phyloP scores from a whole-genome alignment of 2,329 filamentous ascomycete genomes.

The Leptographium procerum region DNA sequence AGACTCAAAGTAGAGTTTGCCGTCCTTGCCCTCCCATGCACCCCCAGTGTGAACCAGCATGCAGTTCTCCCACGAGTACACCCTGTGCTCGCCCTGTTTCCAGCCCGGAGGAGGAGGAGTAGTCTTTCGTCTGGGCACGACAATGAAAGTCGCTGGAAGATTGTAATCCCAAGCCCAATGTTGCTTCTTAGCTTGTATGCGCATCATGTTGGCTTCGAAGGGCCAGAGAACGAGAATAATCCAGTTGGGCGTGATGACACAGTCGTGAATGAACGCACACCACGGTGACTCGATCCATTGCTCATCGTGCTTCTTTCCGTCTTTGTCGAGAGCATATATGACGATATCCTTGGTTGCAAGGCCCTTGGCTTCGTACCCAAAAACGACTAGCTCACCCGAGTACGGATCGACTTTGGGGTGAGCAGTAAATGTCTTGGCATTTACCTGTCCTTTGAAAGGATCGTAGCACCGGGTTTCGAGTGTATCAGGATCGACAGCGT shows the following conservation, averaged over 20 bases:
- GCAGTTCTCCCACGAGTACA: conserved; percentile 15
- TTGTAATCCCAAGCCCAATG: conserved; percentile 24
- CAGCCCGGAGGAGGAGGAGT: conserved; percentile 13
- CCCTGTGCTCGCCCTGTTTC: conserved; percentile 14
- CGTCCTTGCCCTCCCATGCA: conserved; percentile 26
- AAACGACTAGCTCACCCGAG: conserved; percentile 29
- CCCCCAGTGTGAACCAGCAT: conserved; percentile 31
- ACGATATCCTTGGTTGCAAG: conserved; percentile 24
- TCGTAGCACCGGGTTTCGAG: conserved; percentile 36
- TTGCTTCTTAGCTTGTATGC: conserved; percentile 24
- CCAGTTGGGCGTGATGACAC: conserved; percentile 26
- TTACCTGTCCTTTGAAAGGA: conserved; percentile 38
- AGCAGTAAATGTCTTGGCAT: conserved; percentile 34
- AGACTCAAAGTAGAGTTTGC: conserved; percentile 25
- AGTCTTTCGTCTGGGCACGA: conserved; percentile 9
- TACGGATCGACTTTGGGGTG: conserved; percentile 40
- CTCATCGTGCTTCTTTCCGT: conserved; percentile 18
- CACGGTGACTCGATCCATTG: conserved; percentile 22
- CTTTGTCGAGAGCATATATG: conserved; percentile 18
- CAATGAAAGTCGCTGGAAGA: conserved; percentile 11
- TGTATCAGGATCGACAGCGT: conserved; percentile 35
- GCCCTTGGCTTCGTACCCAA: conserved; percentile 27
- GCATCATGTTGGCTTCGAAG: conserved; percentile 22
- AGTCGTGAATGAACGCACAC: conserved; percentile 26
- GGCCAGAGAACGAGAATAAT: conserved; percentile 15